phyloP scores from a whole-genome alignment of 345 rosid genomes.

The Salix brachista region DNA sequence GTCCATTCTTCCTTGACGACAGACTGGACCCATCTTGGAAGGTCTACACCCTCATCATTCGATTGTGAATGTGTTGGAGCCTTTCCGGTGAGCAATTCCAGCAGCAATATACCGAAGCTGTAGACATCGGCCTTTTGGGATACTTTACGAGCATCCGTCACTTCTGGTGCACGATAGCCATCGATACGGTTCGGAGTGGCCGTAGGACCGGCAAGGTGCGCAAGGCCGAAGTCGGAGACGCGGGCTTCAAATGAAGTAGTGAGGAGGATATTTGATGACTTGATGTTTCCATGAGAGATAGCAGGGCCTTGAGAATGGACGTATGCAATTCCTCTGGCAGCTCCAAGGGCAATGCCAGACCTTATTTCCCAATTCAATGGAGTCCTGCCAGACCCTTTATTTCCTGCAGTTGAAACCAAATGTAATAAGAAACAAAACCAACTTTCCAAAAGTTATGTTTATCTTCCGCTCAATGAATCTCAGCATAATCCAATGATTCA shows the following conservation, averaged over 20 bases:
- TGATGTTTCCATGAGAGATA: conserved; percentile 46
- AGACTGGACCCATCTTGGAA: conserved; percentile 49
- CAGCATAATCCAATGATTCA: not conserved
- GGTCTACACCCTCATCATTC: conserved; percentile 47
- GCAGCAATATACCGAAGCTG: conserved; percentile 43
- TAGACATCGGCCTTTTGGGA: conserved; percentile 49
- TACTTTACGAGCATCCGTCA: conserved; percentile 37
- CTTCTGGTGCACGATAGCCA: conserved; percentile 50
- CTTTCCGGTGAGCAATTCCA: conserved; percentile 46
- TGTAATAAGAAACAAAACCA: not conserved
- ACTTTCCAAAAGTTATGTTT: not conserved
- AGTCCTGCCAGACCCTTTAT: conserved; percentile 36
- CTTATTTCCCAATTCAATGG: conserved; percentile 46
- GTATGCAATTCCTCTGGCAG: conserved; percentile 36
- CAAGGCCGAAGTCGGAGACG: conserved; percentile 44
- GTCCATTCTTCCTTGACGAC: conserved; percentile 45
- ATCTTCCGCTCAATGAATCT: not conserved
- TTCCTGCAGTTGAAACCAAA: conserved; percentile 27
- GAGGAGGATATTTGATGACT: conserved; percentile 47
- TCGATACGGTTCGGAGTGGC: conserved; percentile 39
- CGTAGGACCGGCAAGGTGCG: conserved; percentile 27
- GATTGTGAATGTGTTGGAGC: conserved; percentile 33
- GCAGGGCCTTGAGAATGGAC: conserved; percentile 36
- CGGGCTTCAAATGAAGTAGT: conserved; percentile 38
- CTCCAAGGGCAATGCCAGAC: conserved; percentile 36